A percentile compares a stretch with the other conserved stretches of the same genome.
Evolutionary conservation across 2,329 filamentous ascomycete genomes (phyloP).

Genomic region (Penicillium brasilianum): DNA sequence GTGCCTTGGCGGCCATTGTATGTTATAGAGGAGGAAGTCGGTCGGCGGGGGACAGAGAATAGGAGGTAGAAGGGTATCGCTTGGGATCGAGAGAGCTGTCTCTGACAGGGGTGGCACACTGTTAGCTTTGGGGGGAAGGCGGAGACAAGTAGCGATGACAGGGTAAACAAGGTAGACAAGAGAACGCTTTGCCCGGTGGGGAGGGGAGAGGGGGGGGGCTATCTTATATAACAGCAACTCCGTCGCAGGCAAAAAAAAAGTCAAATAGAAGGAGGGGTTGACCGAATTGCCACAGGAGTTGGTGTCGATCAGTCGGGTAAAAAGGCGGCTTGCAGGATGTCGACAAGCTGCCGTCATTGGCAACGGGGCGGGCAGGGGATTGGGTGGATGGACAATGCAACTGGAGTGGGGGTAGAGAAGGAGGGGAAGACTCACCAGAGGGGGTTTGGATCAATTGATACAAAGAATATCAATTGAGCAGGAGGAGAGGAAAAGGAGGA

Average conservation of each 20-base stretch:
- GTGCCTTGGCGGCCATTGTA: slow-evolving; percentile 75
- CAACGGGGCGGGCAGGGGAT: slow-evolving; percentile 15
- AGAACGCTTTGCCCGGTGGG: background rate
- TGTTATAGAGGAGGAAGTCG: slow-evolving; percentile 9
- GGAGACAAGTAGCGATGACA: background rate
- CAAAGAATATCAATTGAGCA: background rate
- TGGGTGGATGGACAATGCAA: background rate
- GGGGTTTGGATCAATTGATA: background rate
- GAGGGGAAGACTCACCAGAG: slow-evolving; percentile 3
- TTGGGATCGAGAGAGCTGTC: slow-evolving; percentile 8
- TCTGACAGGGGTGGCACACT: slow-evolving; percentile 6
- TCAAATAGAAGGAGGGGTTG: slow-evolving; percentile 26
- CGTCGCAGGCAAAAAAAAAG: background rate
- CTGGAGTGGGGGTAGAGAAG: background rate
- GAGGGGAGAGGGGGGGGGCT: slow-evolving; percentile 1
- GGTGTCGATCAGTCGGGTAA: slow-evolving; percentile 32
- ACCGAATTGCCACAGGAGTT: slow-evolving; percentile 32
- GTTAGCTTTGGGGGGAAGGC: slow-evolving; percentile 7
- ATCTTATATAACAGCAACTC: background rate
- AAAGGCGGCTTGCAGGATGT: slow-evolving; percentile 26
- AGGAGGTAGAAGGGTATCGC: slow-evolving; percentile 11
- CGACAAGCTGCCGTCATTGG: slow-evolving; percentile 40
- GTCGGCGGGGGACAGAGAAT: background rate
- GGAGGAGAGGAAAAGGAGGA: background rate
- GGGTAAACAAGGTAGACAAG: background rate